A percentile compares a stretch with the other conserved stretches of the same genome.
Conservation (phyloP, 139 green algal species). For the Chlamydomonas incerta region DNA sequence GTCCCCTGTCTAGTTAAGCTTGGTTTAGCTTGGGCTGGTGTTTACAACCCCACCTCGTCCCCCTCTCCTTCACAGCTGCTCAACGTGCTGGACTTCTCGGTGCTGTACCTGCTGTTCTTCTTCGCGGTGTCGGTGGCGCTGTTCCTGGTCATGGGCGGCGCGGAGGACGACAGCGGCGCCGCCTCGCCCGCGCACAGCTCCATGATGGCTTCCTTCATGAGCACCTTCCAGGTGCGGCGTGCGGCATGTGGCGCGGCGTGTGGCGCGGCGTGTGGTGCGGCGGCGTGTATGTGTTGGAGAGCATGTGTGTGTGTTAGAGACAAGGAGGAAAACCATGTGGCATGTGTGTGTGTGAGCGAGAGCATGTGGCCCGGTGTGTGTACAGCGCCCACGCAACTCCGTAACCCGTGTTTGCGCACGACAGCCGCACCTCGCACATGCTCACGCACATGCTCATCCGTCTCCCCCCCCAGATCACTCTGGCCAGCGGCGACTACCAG, state of each 20-base stretch:
- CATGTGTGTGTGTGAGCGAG: too few species aligned
- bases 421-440: not conserved
- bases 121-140: not conserved
- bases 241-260: too few species aligned
- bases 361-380: too few species aligned
- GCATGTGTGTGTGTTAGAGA: too few species aligned
- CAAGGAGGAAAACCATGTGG: too few species aligned
- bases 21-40: too few species aligned
- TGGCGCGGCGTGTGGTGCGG: too few species aligned
- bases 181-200: not conserved
- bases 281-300: too few species aligned
- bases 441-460: not conserved
- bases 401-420: too few species aligned
- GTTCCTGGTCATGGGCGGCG: not conserved
- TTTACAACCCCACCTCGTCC: too few species aligned
- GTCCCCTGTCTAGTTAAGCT: too few species aligned
- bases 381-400: too few species aligned
- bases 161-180: not conserved
- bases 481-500: not conserved
- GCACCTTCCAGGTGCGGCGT: slow-evolving; percentile 21
- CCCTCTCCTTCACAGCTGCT: not conserved
- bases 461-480: not conserved
- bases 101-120: slow-evolving; percentile 22
- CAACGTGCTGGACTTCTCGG: slow-evolving; percentile 11
- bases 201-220: not conserved